Evolutionary conservation across 2,329 filamentous ascomycete species (phyloP).

Genomic region (Colletotrichum acutatum): DNA sequence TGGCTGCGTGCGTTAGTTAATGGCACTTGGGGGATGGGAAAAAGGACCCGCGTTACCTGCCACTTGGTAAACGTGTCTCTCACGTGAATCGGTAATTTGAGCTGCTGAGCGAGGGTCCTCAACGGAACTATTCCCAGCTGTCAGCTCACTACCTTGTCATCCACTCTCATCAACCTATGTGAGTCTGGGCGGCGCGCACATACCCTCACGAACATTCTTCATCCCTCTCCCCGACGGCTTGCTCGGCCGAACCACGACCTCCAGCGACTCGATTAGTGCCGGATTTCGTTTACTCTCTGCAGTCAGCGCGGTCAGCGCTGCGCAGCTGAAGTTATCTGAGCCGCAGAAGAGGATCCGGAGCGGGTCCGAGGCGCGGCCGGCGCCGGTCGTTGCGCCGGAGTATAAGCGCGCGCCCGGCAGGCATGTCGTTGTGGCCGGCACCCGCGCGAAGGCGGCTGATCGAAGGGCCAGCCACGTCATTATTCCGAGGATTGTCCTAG

Average conservation of each 20-base stretch:
- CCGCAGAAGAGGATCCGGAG: slow-evolving; percentile 93
- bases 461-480: slow-evolving; percentile 23
- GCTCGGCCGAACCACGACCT: slow-evolving; percentile 84
- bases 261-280: slow-evolving; percentile 76
- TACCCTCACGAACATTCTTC: slow-evolving; percentile 75
- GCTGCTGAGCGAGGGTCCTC: slow-evolving; percentile 69
- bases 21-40: not conserved
- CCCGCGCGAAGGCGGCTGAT: not conserved
- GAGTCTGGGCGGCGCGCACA: slow-evolving; percentile 27
- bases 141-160: not conserved
- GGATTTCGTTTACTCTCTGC: slow-evolving; percentile 64
- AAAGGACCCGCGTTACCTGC: slow-evolving; percentile 63
- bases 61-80: slow-evolving; percentile 86
- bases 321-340: slow-evolving; percentile 89
- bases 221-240: slow-evolving; percentile 82
- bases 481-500: not conserved
- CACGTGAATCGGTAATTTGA: slow-evolving; percentile 77
- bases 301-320: slow-evolving; percentile 77
- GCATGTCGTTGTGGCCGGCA: not conserved
- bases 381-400: slow-evolving; percentile 3
- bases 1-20: slow-evolving; percentile 53
- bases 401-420: slow-evolving; percentile 10
- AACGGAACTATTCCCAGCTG: slow-evolving; percentile 73
- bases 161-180: not conserved
- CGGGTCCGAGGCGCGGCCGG: slow-evolving; percentile 58